Percentiles rank a stretch among this genome's conserved stretches.
These are phyloP conservation scores for Canna indica DNA, from an alignment of 176 grass and related monocot genomes.

Conservation along the genomic window DNA sequence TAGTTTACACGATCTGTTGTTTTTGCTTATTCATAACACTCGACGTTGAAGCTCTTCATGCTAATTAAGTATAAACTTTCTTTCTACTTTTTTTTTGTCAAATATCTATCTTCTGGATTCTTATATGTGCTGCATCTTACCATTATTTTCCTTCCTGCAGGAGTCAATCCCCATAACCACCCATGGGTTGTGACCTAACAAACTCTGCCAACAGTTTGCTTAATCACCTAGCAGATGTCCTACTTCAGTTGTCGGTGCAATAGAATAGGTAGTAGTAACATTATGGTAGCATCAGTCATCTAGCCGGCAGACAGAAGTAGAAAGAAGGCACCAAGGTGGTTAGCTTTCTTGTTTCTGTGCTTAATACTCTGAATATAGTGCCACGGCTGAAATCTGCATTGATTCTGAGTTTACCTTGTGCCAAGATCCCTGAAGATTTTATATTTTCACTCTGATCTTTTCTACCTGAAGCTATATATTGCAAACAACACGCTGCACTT, in stretches of 20 bases:
- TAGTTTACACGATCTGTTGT: background rate
- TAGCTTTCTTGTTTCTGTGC: no score
- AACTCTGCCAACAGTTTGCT: background rate
- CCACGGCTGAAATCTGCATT: background rate
- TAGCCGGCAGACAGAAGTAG: no score
- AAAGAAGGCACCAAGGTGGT: no score
- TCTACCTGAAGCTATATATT: background rate
- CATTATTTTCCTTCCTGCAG: background rate
- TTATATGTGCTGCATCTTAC: background rate
- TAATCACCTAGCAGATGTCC: background rate
- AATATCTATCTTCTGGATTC: background rate
- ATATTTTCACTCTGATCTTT: background rate
- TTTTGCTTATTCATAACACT: background rate
- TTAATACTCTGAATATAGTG: no score
- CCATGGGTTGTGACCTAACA: background rate
- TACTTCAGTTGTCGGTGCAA: no score
- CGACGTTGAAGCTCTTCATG: background rate
- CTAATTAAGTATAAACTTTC: background rate
- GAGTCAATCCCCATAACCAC: background rate
- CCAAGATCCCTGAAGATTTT: background rate
- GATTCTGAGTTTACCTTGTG: background rate
- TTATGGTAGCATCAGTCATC: no score
- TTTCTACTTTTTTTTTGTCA: background rate
- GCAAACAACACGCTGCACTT: background rate
- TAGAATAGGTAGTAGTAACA: no score